These are phyloP conservation scores for Schizosaccharomyces octosporus DNA, from an alignment of 805 yeast genomes.

Conservation along the genomic window DNA sequence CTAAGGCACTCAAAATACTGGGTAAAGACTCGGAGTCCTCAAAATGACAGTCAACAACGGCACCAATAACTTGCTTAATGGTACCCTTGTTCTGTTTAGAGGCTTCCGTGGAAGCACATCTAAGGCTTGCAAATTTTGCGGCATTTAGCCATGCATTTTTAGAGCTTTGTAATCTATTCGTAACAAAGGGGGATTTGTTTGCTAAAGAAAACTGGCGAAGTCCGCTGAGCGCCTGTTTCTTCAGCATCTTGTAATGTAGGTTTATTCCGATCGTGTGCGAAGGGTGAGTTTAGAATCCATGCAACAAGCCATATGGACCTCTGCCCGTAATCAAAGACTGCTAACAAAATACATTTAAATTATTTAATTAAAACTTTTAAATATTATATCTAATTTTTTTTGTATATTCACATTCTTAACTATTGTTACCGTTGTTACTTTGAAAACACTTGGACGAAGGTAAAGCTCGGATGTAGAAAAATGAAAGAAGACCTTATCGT, in stretches of 20 bases:
- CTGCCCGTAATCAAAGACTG: too few species aligned
- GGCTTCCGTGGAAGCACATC: conserved; percentile 1
- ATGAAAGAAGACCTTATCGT: too few species aligned
- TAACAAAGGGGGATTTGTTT: background rate
- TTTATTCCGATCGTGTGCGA: background rate
- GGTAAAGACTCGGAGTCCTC: conserved; percentile 1
- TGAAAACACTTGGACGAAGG: too few species aligned
- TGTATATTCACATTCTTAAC: too few species aligned
- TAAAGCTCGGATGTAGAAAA: too few species aligned
- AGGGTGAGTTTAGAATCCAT: background rate
- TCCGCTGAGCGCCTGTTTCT: background rate
- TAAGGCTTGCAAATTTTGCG: background rate
- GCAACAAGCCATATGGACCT: too few species aligned
- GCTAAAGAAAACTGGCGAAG: background rate
- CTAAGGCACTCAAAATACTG: conserved; percentile 72
- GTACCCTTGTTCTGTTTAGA: background rate
- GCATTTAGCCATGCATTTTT: background rate
- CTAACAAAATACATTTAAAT: too few species aligned
- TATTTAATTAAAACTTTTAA: too few species aligned
- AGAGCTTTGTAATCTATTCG: background rate
- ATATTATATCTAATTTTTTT: too few species aligned
- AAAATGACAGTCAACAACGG: conserved; percentile 3
- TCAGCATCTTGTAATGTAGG: background rate
- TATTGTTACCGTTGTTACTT: too few species aligned
- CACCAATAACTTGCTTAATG: conserved; percentile 3